phyloP scores from a whole-genome alignment of 208 protist genomes.

The Balamuthia mandrillaris region DNA sequence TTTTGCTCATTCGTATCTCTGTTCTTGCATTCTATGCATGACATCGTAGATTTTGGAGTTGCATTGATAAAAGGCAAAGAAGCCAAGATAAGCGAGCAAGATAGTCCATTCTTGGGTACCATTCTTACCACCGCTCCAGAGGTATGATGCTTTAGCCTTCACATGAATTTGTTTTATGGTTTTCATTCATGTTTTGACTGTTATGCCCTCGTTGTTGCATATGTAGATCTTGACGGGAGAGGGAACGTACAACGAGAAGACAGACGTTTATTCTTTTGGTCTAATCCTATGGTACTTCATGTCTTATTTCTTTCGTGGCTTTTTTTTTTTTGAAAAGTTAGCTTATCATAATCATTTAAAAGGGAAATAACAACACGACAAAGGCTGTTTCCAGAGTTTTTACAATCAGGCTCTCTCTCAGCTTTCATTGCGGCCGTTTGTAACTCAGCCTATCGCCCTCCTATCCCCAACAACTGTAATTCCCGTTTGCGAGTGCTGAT shows the following conservation, averaged over 20 bases:
- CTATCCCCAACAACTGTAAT: not conserved
- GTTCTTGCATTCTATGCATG: not conserved
- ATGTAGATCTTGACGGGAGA: not conserved
- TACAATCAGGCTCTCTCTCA: not conserved
- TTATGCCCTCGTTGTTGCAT: not conserved
- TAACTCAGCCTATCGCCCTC: slow-evolving; percentile 7
- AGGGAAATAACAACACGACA: slow-evolving; percentile 18
- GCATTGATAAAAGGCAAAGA: not conserved
- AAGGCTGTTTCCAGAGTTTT: not conserved
- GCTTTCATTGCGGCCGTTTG: slow-evolving; percentile 17
- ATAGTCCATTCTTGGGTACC: not conserved
- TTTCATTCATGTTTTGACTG: not conserved
- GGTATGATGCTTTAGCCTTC: not conserved
- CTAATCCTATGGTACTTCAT: slow-evolving; percentile 7
- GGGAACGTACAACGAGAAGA: slow-evolving; percentile 7
- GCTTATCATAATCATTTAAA: too few relatives aligned
- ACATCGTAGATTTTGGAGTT: slow-evolving; percentile 11
- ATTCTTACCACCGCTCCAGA: slow-evolving; percentile 22
- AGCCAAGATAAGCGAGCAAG: not conserved
- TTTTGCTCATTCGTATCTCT: not conserved
- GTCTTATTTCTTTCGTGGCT: too few relatives aligned
- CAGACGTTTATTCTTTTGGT: slow-evolving; percentile 10
- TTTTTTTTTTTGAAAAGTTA: too few relatives aligned
- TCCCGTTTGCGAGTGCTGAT: not conserved
- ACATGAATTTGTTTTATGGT: not conserved